Base-by-base conservation (phyloP, 2,329 filamentous ascomycete genomes). In the Cryphonectria nitschkei region DNA sequence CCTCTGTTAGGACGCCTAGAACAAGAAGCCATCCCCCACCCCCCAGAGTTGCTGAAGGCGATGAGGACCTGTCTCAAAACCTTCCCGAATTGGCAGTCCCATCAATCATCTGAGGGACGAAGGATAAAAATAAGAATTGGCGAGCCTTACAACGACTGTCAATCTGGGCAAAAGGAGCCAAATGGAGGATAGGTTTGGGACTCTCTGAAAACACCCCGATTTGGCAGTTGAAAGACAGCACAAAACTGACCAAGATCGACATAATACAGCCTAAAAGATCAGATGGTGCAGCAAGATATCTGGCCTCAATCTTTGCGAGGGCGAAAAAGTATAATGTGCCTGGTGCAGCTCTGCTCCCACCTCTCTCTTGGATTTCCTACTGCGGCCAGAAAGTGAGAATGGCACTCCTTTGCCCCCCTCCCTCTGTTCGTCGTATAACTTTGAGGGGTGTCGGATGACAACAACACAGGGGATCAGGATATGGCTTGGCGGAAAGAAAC, bases 351-450 rank as follows among this genome's bases (percentile, higher is more conserved):
- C 26, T 4, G 13, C 26, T 9, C 2, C 9, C 6, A 34, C 34
- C 6, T 39, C 9, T 13, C 61, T 22, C 61, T 26, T 41, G 32
- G 32, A 39, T 8, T 63, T 11, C 34, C 61, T 37, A 26, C 11
- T 43, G 22, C 37, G 61, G 1, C 37, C 16, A 5, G 37, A 32
- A n/a, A 29, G 26, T 8, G 61, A n/a, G 1, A 50, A 50, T n/a
- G 22, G 2, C 19, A 50, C 7, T n/a, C 46, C 46, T 2, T 39
- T 34, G 34, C 34, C 34, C 16, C n/a, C 16, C 26, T 5, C 26
- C 41, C 19, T 37, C 29, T 11, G 64, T 66, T 66, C 46, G 41
- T 66, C 64, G 46, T 56, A 66, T 66, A 32, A 58, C 14, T 65
- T 8, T n/a, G 26, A 39, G 19, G 16, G 9, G 29, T n/a, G 34